Evolutionary conservation across 805 yeast genomes (phyloP).

Genomic region (Suhomyces sp.): DNA sequence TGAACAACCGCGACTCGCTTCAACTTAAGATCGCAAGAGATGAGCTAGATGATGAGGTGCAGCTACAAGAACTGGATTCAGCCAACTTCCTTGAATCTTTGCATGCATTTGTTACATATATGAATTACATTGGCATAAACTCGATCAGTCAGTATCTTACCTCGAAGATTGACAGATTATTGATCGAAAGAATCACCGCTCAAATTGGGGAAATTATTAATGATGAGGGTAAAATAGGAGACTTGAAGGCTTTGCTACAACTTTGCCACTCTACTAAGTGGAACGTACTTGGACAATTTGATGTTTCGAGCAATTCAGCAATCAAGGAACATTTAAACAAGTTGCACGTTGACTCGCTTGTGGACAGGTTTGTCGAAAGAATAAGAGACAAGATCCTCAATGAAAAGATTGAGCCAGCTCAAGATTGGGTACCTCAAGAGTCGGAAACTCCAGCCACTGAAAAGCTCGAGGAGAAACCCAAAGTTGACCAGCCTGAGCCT

Average conservation of each 20-base stretch:
- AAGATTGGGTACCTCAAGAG: neutral
- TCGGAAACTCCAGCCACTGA: neutral
- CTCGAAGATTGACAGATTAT: conserved; percentile 26
- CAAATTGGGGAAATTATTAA: conserved; percentile 25
- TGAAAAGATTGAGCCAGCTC: neutral
- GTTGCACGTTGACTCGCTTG: conserved; percentile 30
- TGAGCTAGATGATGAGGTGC: conserved; percentile 6
- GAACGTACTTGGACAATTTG: conserved; percentile 14
- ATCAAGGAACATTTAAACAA: conserved; percentile 24
- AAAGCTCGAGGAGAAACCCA: neutral
- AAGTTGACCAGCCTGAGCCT: conserved; percentile 10
- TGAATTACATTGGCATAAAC: conserved; percentile 23
- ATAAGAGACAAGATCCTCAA: conserved; percentile 16
- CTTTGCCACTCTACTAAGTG: conserved; percentile 20
- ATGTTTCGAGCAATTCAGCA: conserved; percentile 13
- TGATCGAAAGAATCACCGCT: conserved; percentile 29
- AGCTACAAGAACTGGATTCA: neutral
- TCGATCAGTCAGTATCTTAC: conserved; percentile 24
- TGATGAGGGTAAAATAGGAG: conserved; percentile 15
- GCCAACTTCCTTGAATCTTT: conserved; percentile 22
- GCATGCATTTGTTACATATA: conserved; percentile 25
- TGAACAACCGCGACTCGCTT: neutral
- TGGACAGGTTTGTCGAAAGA: conserved; percentile 31
- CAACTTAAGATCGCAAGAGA: neutral
- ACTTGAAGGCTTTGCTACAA: conserved; percentile 18